phyloP scores from a whole-genome alignment of 2,329 filamentous ascomycete genomes.

The Xylaria hypoxylon region DNA sequence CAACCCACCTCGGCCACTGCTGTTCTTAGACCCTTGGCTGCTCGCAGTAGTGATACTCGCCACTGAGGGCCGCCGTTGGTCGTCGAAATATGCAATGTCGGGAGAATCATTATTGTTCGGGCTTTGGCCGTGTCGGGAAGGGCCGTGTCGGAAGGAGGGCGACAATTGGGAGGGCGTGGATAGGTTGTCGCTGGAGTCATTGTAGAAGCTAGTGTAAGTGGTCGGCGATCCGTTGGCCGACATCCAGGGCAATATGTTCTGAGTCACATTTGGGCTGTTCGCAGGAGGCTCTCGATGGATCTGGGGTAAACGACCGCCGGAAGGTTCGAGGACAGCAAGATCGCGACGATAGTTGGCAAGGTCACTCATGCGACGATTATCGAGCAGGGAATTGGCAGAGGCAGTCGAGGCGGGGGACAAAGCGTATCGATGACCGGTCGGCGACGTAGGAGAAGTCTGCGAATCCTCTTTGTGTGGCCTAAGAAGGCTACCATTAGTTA shows the following conservation, averaged over 20 bases:
- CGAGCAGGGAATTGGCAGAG: conserved; percentile 63
- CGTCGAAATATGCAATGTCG: conserved; percentile 70
- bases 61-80: conserved; percentile 86
- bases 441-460: conserved; percentile 64
- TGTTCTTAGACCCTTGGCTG: conserved; percentile 83
- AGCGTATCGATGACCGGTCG: conserved; percentile 57
- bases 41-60: conserved; percentile 88
- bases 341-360: conserved; percentile 79
- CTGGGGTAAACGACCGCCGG: conserved; percentile 67
- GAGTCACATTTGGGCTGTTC: conserved; percentile 63
- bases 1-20: conserved; percentile 75
- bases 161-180: conserved; percentile 74
- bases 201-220: conserved; percentile 72
- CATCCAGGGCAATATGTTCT: conserved; percentile 71
- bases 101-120: conserved; percentile 69
- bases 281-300: conserved; percentile 70
- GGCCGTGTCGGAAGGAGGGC: conserved; percentile 72
- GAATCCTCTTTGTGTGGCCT: conserved; percentile 56
- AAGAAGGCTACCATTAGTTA: conserved; percentile 50
- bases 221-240: conserved; percentile 56
- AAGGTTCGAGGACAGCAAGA: conserved; percentile 74
- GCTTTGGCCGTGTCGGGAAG: conserved; percentile 40
- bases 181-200: conserved; percentile 79
- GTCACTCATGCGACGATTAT: conserved; percentile 69
- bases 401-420: conserved; percentile 58